Conservation (phyloP, 371 early-diverging fungal species). For the Sporodiniella umbellata region DNA sequence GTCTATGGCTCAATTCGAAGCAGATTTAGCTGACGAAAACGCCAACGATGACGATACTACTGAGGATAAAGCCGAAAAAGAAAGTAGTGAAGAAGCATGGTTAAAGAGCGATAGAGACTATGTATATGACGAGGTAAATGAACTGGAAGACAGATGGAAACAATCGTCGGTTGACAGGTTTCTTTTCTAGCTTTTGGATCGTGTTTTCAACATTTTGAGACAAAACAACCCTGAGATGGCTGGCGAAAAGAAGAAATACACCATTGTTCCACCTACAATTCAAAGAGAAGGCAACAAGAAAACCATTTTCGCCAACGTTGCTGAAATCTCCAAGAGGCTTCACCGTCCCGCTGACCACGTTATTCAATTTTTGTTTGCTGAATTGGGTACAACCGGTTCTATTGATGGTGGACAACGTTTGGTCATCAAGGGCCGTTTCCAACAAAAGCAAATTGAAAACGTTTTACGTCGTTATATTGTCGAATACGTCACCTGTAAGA, state of each 20-base stretch:
- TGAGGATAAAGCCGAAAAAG: constrained; percentile 24
- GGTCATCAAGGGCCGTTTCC: constrained; percentile 98
- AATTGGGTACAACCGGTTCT: constrained; percentile 98
- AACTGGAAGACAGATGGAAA: too few species aligned
- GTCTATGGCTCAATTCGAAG: constrained; percentile 82
- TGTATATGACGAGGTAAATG: constrained; percentile 84
- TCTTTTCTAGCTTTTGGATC: constrained; percentile 63
- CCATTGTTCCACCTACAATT: constrained; percentile 91
- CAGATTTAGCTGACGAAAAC: constrained; percentile 82
- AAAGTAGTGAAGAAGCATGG: constrained; percentile 77
- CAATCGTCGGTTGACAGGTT: too few species aligned
- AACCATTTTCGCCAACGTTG: constrained; percentile 93
- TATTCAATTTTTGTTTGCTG: constrained; percentile 96
- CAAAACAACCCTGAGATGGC: constrained; percentile 94
- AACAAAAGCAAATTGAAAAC: constrained; percentile 98
- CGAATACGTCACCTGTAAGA: constrained; percentile 99
- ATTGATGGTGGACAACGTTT: constrained; percentile 93
- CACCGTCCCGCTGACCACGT: constrained; percentile 97
- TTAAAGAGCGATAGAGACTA: constrained; percentile 90
- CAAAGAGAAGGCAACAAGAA: constrained; percentile 95
- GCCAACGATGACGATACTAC: constrained; percentile 53
- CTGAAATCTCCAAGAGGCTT: constrained; percentile 92
- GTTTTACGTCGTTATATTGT: constrained; percentile 98
- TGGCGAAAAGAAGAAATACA: constrained; percentile 91
- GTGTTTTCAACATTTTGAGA: constrained; percentile 89